Base-by-base conservation (phyloP, 1,284 basidiomycete genomes). In the Naganishia sp. region DNA sequence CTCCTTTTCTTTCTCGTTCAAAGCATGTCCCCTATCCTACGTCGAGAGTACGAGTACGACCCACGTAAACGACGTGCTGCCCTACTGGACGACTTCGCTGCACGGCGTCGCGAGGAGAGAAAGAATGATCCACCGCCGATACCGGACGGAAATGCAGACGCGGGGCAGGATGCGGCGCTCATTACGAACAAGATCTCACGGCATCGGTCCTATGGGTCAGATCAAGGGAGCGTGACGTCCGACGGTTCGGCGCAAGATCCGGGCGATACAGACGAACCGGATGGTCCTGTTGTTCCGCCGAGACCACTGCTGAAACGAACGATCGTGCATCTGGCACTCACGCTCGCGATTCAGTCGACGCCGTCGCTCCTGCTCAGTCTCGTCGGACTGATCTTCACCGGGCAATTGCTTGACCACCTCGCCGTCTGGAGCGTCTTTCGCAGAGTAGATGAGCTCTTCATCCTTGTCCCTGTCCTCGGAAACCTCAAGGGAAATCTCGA, bases 401-500 rank as follows among this genome's bases (percentile, higher is more conserved):
- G 94, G 47, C 88, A 94, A 76, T 84, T 95, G 0, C 80, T 97
- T 45, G 89, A 93, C 74, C 87, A 88, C 73, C 87, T 94, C 58
- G 89, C 92, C 51, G 90, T 84, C 66, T 98, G 94, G 94, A 84
- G 83, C 66, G 92, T 94, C 49, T 95, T 99, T 85, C 84, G 84
- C 60, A 85, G 89, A 63, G 86, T 95, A 56, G 90, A 97, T 82
- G 94, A 99, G 77, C 87, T 98, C 66, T 94, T 98, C 74, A 94
- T 98, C 82, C 90, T 98, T 66, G 88, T 97, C 9, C 94, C 95
- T 13, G 94, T 96, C 72, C 83, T 98, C 25, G 78, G 95, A 71
- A 99, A 98, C 74, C 86, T 99, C 69, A 97, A 97, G 76, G 95
- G 95, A 18, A 97, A 97, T 73, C 85, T 98, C 52, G 94, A 95